Conservation (phyloP, 345 rosid genomes). For the Moricandia arvensis region DNA sequence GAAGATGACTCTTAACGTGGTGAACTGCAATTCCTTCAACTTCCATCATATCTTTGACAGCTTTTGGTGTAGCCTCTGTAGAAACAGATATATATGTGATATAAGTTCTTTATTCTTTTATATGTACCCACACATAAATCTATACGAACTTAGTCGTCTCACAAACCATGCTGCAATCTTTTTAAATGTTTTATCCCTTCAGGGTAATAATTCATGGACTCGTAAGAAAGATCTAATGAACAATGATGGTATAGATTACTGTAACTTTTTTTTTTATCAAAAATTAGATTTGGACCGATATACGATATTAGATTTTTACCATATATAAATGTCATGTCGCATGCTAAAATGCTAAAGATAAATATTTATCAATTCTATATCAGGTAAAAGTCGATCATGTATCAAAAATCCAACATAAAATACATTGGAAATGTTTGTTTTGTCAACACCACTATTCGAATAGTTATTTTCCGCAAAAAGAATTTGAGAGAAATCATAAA, state of each 20-base stretch:
- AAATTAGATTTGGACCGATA: neutral
- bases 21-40: slow-evolving; percentile 35
- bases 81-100: neutral
- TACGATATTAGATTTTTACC: neutral
- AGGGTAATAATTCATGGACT: neutral
- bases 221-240: neutral
- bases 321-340: neutral
- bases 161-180: neutral
- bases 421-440: neutral
- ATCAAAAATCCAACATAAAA: neutral
- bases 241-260: neutral
- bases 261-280: neutral
- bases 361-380: neutral
- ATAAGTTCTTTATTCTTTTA: neutral
- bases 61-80: slow-evolving; percentile 33
- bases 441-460: neutral
- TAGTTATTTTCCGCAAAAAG: neutral
- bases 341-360: neutral
- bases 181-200: neutral
- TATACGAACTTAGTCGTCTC: neutral
- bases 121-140: neutral
- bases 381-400: neutral
- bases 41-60: slow-evolving; percentile 24
- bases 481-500: neutral
- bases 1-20: slow-evolving; percentile 39